A percentile compares a stretch with the other conserved stretches of the same genome.
Conservation (phyloP, 2,329 filamentous ascomycete species). For the Chaetomiaceae sp. region DNA sequence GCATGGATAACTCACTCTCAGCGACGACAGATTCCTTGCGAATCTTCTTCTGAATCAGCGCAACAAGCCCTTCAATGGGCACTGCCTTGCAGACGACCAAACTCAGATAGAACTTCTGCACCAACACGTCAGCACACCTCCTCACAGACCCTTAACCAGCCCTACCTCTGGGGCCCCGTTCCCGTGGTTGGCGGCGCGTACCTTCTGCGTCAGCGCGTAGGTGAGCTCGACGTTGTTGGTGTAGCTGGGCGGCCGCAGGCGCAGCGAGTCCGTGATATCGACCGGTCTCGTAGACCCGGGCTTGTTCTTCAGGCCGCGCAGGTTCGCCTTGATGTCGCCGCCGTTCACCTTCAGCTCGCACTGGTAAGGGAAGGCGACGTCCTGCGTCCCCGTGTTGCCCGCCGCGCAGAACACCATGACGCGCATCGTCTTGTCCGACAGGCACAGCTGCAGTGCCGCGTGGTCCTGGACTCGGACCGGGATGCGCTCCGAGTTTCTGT, state of each 20-base stretch:
- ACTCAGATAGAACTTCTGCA: conserved; percentile 64
- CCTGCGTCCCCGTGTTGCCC: conserved; percentile 57
- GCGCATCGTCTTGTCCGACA: conserved; percentile 55
- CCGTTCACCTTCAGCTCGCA: conserved; percentile 88
- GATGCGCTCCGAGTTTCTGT: conserved; percentile 43
- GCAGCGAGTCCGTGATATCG: conserved; percentile 75
- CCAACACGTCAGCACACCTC: conserved; percentile 3
- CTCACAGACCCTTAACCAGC: conserved; percentile 15
- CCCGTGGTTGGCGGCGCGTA: conserved; percentile 28
- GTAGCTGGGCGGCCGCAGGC: conserved; percentile 61
- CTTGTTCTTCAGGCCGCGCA: conserved; percentile 92
- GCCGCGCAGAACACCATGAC: conserved; percentile 80
- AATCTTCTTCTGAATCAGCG: conserved; percentile 66
- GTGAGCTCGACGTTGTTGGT: conserved; percentile 76
- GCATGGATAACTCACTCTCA: conserved; percentile 58
- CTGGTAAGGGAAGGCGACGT: conserved; percentile 86
- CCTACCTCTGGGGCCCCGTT: conserved; percentile 11
- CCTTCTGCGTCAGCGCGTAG: conserved; percentile 88
- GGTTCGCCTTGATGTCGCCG: conserved; percentile 84
- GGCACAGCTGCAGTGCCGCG: conserved; percentile 48
- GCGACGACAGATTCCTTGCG: conserved; percentile 73
- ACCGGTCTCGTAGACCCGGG: conserved; percentile 89
- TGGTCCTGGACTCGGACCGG: conserved; percentile 45
- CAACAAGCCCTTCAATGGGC: conserved; percentile 64
- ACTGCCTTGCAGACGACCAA: conserved; percentile 70